phyloP scores from a whole-genome alignment of 2,329 filamentous ascomycete genomes.

The Clonostachys chloroleuca region DNA sequence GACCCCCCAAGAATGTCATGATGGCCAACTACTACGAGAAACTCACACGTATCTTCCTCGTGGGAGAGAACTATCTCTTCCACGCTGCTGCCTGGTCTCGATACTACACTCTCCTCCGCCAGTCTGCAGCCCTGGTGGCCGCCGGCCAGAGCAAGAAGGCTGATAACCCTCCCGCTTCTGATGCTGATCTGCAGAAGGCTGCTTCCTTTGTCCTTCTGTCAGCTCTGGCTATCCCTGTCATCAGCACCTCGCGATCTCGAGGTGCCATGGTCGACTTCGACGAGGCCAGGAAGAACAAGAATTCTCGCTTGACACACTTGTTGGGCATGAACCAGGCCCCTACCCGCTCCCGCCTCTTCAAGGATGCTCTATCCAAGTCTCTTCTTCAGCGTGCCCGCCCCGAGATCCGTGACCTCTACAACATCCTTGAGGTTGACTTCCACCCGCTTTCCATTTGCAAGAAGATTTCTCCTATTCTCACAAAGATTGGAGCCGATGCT shows the following conservation, averaged over 20 bases:
- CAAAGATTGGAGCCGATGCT: conserved; percentile 86
- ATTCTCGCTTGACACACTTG: conserved; percentile 91
- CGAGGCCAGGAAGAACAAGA: conserved; percentile 97
- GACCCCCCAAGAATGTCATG: conserved; percentile 97
- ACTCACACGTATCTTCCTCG: conserved; percentile 95
- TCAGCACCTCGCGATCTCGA: conserved; percentile 94
- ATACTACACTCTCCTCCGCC: conserved; percentile 94
- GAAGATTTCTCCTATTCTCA: conserved; percentile 95
- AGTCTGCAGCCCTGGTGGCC: conserved; percentile 79
- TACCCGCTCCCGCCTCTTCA: conserved; percentile 87
- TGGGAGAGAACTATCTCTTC: conserved; percentile 99
- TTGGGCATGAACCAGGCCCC: conserved; percentile 89
- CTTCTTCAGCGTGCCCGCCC: conserved; percentile 88
- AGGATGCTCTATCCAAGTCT: conserved; percentile 91
- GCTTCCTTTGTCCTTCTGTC: conserved; percentile 95
- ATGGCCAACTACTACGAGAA: conserved; percentile 99
- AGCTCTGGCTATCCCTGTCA: conserved; percentile 95
- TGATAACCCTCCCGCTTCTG: conserved; percentile 86
- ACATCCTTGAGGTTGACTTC: conserved; percentile 98
- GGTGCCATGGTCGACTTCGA: conserved; percentile 96
- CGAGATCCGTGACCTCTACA: conserved; percentile 95
- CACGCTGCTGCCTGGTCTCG: conserved; percentile 96
- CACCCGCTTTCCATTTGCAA: conserved; percentile 98
- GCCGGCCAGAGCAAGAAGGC: conserved; percentile 86
- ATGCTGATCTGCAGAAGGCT: conserved; percentile 87